Evolutionary conservation across 164 flowering plant species (phyloP).

Genomic region (Umbilicus rupestris): DNA sequence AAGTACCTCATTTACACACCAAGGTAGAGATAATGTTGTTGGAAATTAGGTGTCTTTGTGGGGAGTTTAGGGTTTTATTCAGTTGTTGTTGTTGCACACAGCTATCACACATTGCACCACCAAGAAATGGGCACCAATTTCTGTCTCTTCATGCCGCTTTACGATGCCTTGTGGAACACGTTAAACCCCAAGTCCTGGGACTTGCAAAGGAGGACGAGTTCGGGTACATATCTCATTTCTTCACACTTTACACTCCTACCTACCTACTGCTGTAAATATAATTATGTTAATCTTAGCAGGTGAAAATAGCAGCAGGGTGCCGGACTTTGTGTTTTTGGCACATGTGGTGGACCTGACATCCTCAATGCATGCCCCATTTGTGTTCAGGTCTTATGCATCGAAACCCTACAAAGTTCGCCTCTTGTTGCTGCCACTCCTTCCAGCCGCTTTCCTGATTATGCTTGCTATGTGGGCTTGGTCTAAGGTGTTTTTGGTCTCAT

Average conservation of each 20-base stretch:
- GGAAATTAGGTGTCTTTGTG: not conserved
- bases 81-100: conserved; percentile 18
- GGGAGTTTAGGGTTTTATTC: not conserved
- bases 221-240: conserved; percentile 20
- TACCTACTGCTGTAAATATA: too few relatives aligned
- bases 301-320: conserved; percentile 31
- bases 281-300: conserved; percentile 33
- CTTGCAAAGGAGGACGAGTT: conserved; percentile 41
- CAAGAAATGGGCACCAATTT: conserved; percentile 56
- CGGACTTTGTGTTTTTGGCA: conserved; percentile 83
- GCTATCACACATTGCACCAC: conserved; percentile 84
- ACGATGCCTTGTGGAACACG: conserved; percentile 61
- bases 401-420: conserved; percentile 38
- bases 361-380: conserved; percentile 57
- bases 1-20: conserved; percentile 63
- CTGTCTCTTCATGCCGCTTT: conserved; percentile 93
- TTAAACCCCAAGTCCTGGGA: conserved; percentile 64
- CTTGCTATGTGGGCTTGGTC: conserved; percentile 60
- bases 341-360: conserved; percentile 65
- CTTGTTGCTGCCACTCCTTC: conserved; percentile 53
- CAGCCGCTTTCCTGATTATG: conserved; percentile 33
- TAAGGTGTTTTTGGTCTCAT: conserved; percentile 46
- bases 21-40: conserved; percentile 34
- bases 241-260: too few relatives aligned
- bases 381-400: conserved; percentile 44